Evolutionary conservation across 2,329 filamentous ascomycete genomes (phyloP), one percentile per base, ranked within the genome.

Genomic region (Hysterium pulicare): DNA sequence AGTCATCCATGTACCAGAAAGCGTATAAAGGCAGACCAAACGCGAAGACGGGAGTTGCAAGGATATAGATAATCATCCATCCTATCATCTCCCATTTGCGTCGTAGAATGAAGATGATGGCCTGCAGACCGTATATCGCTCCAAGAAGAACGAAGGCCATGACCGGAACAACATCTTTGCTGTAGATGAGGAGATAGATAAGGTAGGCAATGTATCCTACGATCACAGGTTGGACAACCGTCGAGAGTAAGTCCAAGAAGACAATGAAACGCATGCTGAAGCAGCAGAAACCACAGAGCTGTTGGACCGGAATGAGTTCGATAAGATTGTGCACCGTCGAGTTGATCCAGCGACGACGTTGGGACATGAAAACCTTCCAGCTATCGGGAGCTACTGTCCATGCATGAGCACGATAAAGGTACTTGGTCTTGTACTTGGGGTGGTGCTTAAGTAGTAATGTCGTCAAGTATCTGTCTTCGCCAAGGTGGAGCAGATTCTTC

Each of bases 1-100:
- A 98, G 71, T 98, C 93, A 68, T 98, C 93, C 93, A 97, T 97
- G 72, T 96, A 81, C 93, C 93, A 98, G 79, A 98, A 98, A 38
- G 91, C 79, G 68, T 97, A 97, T 21, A 98, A 73, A 1, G 93
- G 93, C 33, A 98, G 78, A 45, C 80, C 90, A 50, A 95, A 89
- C 33, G 87, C 84, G 77, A 95, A 98, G 50, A 98, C 81, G 1
- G 91, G 91, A 48, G 95, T 86, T 41, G 93, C 91, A 22, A 93
- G 50, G 46, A 98, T 80, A 69, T 98, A 98, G 49, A 98, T 82
- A 54, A 98, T 76, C 90, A 98, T 96, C 93, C 93, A 98, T 26
- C 91, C 93, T 55, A 98, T 86, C 91, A 97, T 97, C 67, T 98
- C 91, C 93, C 93, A 98, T 73, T 96, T 96, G 59, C 91, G 86